Percentiles rank a stretch among this genome's conserved stretches.
These are phyloP conservation scores for Brassica incana DNA, from an alignment of 345 rosid species.

Conservation along the genomic window DNA sequence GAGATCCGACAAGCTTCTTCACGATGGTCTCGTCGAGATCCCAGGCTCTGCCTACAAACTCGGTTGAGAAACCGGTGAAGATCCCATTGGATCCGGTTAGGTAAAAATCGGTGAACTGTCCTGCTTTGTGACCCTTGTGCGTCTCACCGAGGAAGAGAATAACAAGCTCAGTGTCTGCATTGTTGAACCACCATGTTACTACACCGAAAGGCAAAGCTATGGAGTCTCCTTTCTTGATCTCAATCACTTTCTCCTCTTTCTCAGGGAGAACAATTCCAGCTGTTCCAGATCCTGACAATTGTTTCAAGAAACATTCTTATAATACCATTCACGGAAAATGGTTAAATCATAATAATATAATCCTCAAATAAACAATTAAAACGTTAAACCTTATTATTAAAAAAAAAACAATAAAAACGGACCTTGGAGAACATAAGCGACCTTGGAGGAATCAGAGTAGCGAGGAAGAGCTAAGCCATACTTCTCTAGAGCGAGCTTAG, in stretches of 20 bases:
- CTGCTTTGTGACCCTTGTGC: constrained; percentile 69
- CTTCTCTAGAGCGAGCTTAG: constrained; percentile 81
- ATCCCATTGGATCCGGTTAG: constrained; percentile 73
- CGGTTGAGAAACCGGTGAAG: constrained; percentile 76
- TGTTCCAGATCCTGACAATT: constrained; percentile 60
- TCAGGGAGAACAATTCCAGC: constrained; percentile 93
- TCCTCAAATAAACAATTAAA: not conserved
- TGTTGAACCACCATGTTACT: constrained; percentile 89
- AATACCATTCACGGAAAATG: not conserved
- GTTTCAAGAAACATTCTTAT: not conserved
- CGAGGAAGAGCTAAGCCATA: constrained; percentile 82
- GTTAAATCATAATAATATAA: too few relatives aligned
- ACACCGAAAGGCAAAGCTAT: constrained; percentile 91
- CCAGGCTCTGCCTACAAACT: constrained; percentile 79
- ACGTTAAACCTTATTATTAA: not conserved
- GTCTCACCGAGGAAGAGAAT: constrained; percentile 87
- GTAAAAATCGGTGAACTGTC: constrained; percentile 78
- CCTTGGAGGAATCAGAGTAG: constrained; percentile 84
- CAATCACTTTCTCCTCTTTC: constrained; percentile 74
- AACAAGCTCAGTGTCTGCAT: constrained; percentile 69
- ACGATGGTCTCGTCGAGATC: constrained; percentile 52
- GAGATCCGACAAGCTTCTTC: constrained; percentile 54
- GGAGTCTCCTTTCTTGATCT: constrained; percentile 81
- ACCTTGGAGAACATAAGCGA: constrained; percentile 95
- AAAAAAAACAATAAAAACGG: not conserved